A percentile compares a stretch with the other conserved stretches of the same genome.
Evolutionary conservation across 257 asterid genomes (phyloP).

Genomic region (Echites panduratus): DNA sequence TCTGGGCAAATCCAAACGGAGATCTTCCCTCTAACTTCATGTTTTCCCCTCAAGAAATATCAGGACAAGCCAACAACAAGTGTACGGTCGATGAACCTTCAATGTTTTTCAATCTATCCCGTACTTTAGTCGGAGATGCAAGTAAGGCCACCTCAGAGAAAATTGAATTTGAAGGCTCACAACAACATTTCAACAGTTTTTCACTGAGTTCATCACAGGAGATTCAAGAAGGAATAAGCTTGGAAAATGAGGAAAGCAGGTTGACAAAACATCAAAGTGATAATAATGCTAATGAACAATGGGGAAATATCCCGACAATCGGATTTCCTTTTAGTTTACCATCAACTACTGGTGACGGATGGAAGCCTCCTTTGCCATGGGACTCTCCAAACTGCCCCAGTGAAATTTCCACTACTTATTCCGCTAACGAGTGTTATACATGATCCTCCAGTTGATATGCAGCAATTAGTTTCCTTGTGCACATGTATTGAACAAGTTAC

Average conservation of each 20-base stretch:
- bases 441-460: constrained; percentile 12
- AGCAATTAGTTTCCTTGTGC: neutral
- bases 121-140: constrained; percentile 15
- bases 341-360: constrained; percentile 15
- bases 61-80: constrained; percentile 27
- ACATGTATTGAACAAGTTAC: constrained; percentile 1
- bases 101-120: constrained; percentile 27
- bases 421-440: constrained; percentile 43
- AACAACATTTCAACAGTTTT: constrained; percentile 34
- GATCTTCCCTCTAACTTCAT: constrained; percentile 32
- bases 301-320: constrained; percentile 32
- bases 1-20: constrained; percentile 19
- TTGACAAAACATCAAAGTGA: constrained; percentile 15
- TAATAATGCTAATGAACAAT: constrained; percentile 12
- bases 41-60: constrained; percentile 33
- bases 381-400: constrained; percentile 61
- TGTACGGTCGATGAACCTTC: constrained; percentile 30
- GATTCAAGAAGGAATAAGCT: constrained; percentile 24
- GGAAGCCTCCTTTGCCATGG: constrained; percentile 43
- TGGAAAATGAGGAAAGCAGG: constrained; percentile 14
- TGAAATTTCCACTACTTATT: constrained; percentile 47
- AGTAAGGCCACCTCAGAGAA: constrained; percentile 20
- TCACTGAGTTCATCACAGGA: constrained; percentile 33
- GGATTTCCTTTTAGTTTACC: constrained; percentile 60
- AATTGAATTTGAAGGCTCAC: constrained; percentile 21